A percentile compares a stretch with the other conserved stretches of the same genome.
These are phyloP conservation scores for Wickerhamomyces bisporus DNA, from an alignment of 805 yeast genomes.

Conservation along the genomic window DNA sequence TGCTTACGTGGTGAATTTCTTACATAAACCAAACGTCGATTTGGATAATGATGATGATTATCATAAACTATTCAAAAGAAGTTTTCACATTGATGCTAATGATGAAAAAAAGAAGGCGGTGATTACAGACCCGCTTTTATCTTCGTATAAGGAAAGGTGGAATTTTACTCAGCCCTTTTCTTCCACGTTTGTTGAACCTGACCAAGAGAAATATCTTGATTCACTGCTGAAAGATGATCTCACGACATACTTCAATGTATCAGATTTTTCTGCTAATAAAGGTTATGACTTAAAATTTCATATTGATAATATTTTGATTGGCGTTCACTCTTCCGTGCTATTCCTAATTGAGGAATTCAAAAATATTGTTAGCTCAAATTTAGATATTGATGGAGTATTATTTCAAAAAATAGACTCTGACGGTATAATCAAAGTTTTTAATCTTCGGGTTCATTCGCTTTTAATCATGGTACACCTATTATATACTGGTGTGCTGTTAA, in stretches of 20 bases:
- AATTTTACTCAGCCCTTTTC: slow-evolving; percentile 7
- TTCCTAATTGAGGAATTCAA: slow-evolving; percentile 13
- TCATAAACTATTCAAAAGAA: neutral
- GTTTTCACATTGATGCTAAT: slow-evolving; percentile 1
- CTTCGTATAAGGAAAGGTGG: slow-evolving; percentile 21
- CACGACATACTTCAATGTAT: slow-evolving; percentile 4
- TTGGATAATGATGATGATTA: slow-evolving; percentile 11
- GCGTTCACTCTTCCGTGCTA: slow-evolving; percentile 32
- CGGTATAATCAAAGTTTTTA: slow-evolving; percentile 20
- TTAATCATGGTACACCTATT: slow-evolving; percentile 41
- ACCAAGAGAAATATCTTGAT: slow-evolving; percentile 2
- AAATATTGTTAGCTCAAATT: slow-evolving; percentile 1
- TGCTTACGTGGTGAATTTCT: slow-evolving; percentile 11
- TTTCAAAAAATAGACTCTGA: slow-evolving; percentile 8
- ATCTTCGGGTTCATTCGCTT: slow-evolving; percentile 20
- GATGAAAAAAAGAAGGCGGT: slow-evolving; percentile 6
- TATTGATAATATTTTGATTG: slow-evolving; percentile 27
- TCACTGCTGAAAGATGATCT: slow-evolving; percentile 4
- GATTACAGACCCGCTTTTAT: slow-evolving; percentile 15
- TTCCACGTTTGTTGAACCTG: slow-evolving; percentile 10
- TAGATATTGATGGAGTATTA: slow-evolving; percentile 12
- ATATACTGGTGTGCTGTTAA: slow-evolving; percentile 42
- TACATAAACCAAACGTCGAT: slow-evolving; percentile 14
- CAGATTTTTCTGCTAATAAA: slow-evolving; percentile 18
- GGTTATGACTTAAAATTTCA: slow-evolving; percentile 33